Evolutionary conservation across 768 basidiomycete species (phyloP).

Genomic region (Boletus huronensis): DNA sequence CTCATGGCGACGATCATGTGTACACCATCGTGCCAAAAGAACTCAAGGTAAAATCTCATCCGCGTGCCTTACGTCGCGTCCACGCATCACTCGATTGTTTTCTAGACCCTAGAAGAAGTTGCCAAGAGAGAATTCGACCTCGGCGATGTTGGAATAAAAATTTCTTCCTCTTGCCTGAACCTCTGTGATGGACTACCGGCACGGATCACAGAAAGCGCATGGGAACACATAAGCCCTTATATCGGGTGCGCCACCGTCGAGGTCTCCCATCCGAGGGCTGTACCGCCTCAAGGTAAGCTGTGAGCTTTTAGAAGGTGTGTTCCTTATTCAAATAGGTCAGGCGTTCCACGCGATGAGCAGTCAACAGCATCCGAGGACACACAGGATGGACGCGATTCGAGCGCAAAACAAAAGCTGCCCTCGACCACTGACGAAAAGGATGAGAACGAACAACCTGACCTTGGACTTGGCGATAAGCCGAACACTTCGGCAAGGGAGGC

Average conservation of each 20-base stretch:
- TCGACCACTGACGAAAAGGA: not conserved
- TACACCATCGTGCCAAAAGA: constrained; percentile 19
- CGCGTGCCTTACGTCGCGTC: not conserved
- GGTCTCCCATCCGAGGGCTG: not conserved
- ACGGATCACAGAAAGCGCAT: constrained; percentile 20
- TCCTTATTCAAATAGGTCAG: not conserved
- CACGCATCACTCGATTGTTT: not conserved
- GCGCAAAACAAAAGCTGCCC: not conserved
- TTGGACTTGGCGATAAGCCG: not conserved
- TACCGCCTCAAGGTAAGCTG: constrained; percentile 1
- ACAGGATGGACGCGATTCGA: not conserved
- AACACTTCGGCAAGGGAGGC: not conserved
- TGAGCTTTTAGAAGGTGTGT: not conserved
- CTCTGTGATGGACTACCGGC: constrained; percentile 19
- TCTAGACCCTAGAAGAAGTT: constrained; percentile 16
- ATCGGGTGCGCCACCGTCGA: constrained; percentile 26
- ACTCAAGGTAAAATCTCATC: constrained; percentile 9
- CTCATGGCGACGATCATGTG: constrained; percentile 9
- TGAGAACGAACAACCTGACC: not conserved
- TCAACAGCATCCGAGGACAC: not conserved
- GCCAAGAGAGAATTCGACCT: constrained; percentile 22
- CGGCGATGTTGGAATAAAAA: constrained; percentile 8
- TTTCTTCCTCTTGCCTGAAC: constrained; percentile 22
- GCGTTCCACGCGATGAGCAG: not conserved
- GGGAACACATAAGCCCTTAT: constrained; percentile 15